phyloP scores from a whole-genome alignment of 1,284 basidiomycete species.

The Cryptococcus wingfieldii region DNA sequence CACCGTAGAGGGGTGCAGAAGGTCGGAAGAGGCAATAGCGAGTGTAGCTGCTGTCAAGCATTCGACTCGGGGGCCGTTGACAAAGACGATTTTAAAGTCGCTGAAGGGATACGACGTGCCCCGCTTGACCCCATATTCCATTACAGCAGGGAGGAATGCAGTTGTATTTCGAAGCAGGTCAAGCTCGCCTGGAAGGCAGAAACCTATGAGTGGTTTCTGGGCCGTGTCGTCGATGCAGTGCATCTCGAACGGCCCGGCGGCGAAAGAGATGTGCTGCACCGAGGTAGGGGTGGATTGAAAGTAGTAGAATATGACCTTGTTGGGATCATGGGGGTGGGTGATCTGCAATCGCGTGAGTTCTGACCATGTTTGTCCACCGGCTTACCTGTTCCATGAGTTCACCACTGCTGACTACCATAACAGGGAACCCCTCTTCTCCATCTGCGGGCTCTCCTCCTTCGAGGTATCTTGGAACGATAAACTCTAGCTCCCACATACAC shows the following conservation, averaged over 20 bases:
- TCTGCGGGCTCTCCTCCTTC: slow-evolving; percentile 59
- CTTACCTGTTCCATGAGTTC: slow-evolving; percentile 86
- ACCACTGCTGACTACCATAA: slow-evolving; percentile 86
- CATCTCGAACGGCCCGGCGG: slow-evolving; percentile 88
- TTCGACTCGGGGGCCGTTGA: slow-evolving; percentile 75
- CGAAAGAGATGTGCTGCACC: slow-evolving; percentile 92
- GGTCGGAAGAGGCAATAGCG: slow-evolving; percentile 72
- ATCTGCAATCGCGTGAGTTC: slow-evolving; percentile 55
- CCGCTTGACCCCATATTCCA: slow-evolving; percentile 90
- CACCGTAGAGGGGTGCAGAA: slow-evolving; percentile 80
- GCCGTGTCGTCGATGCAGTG: slow-evolving; percentile 60
- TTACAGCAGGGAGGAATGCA: slow-evolving; percentile 75
- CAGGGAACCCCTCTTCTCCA: slow-evolving; percentile 58
- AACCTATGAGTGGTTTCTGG: slow-evolving; percentile 84
- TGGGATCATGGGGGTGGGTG: slow-evolving; percentile 86
- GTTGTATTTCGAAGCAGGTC: slow-evolving; percentile 63
- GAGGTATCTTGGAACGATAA: slow-evolving; percentile 83
- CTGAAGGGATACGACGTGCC: slow-evolving; percentile 89
- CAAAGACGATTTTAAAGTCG: slow-evolving; percentile 93
- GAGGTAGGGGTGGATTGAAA: slow-evolving; percentile 83
- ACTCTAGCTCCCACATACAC: slow-evolving; percentile 98
- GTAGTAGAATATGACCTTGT: slow-evolving; percentile 93
- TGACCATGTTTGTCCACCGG: slow-evolving; percentile 6
- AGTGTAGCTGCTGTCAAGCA: slow-evolving; percentile 82
- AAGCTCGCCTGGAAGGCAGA: slow-evolving; percentile 80